Conservation (phyloP, 257 asterid genomes). For the Salvia miltiorrhiza region DNA sequence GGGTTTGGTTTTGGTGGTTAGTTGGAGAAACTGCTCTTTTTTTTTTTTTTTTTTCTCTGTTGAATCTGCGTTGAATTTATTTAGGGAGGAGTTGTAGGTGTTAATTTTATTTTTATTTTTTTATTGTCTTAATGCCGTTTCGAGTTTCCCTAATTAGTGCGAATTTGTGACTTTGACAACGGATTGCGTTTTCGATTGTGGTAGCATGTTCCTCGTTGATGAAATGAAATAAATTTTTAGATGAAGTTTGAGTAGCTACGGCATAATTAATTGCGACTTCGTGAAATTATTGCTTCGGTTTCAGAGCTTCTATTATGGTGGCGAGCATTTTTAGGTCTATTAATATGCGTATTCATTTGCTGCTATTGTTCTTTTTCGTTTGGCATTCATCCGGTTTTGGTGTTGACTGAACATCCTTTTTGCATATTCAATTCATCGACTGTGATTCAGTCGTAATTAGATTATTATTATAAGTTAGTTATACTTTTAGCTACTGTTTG, state of each 20-base stretch:
- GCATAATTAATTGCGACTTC: not conserved
- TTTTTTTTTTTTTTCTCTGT: not conserved
- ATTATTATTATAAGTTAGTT: not conserved
- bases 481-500: not conserved
- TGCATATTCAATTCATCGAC: not conserved
- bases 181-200: not conserved
- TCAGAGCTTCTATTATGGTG: not conserved
- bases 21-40: not conserved
- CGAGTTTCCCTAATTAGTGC: conserved; percentile 7
- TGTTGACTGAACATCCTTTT: not conserved
- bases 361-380: not conserved
- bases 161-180: not conserved
- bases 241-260: not conserved
- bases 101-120: not conserved
- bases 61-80: conserved; percentile 11
- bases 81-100: not conserved
- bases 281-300: not conserved
- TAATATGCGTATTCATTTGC: not conserved
- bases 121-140: not conserved
- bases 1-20: conserved; percentile 13
- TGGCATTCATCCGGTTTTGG: not conserved
- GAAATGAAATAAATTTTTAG: not conserved
- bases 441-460: not conserved
- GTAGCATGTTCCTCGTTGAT: not conserved
- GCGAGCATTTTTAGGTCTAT: not conserved